Percentiles rank a stretch among this genome's conserved stretches.
Evolutionary conservation across 106 monocot genomes (phyloP).

Genomic region (Chionographis japonica): DNA sequence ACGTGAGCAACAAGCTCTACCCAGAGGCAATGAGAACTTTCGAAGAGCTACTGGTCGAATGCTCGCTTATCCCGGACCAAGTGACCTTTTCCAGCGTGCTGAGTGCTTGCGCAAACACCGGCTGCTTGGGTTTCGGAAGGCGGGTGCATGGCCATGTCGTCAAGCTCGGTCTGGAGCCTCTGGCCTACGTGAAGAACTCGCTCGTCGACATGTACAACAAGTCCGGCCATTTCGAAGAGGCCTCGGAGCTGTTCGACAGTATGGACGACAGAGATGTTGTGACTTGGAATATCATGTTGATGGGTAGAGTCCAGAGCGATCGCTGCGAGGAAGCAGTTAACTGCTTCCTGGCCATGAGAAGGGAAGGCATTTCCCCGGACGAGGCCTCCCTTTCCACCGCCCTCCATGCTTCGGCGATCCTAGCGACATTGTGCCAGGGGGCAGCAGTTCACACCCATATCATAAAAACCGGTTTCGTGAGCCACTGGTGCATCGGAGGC

Average conservation of each 20-base stretch:
- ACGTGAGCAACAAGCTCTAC: conserved; percentile 3
- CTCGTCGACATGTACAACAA: conserved; percentile 32
- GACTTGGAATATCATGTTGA: conserved; percentile 24
- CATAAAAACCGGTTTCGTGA: conserved; percentile 14
- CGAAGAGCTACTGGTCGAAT: not conserved
- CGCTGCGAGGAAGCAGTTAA: conserved; percentile 19
- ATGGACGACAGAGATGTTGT: conserved; percentile 13
- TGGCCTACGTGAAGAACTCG: conserved; percentile 11
- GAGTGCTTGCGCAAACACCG: conserved; percentile 8
- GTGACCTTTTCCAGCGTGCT: conserved; percentile 18
- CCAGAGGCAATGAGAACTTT: conserved; percentile 5
- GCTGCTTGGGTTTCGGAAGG: conserved; percentile 9
- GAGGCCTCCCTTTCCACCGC: conserved; percentile 28
- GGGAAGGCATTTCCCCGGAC: conserved; percentile 17
- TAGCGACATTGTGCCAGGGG: conserved; percentile 24
- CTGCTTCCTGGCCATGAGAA: conserved; percentile 20
- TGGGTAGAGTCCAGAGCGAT: conserved; percentile 14
- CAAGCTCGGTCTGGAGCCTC: not conserved
- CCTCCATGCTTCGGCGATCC: conserved; percentile 21
- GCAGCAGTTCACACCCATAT: conserved; percentile 17
- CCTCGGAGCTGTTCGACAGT: not conserved
- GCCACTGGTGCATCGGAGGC: conserved; percentile 1
- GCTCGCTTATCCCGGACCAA: not conserved
- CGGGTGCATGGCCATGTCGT: conserved; percentile 10
- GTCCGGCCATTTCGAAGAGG: conserved; percentile 12